A percentile compares a stretch with the other conserved stretches of the same genome.
These are phyloP conservation scores for Strigomonas oncopelti DNA, from an alignment of 208 protist genomes.

Conservation along the genomic window DNA sequence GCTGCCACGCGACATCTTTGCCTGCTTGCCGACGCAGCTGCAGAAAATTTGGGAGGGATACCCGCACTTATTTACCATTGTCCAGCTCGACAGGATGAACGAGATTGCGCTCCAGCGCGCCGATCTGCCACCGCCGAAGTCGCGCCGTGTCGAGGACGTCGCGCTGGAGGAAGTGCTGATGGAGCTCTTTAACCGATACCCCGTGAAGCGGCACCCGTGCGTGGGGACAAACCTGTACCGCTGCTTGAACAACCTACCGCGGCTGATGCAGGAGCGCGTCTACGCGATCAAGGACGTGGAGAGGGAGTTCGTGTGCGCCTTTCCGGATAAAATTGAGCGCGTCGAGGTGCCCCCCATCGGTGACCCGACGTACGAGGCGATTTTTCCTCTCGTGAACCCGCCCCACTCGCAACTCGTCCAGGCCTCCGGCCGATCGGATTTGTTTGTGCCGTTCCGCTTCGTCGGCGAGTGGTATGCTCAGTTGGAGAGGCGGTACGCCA, in stretches of 20 bases:
- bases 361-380: background rate
- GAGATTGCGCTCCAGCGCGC: slow-evolving; percentile 67
- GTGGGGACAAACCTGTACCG: slow-evolving; percentile 59
- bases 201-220: slow-evolving; percentile 44
- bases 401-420: slow-evolving; percentile 14
- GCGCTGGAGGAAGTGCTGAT: slow-evolving; percentile 71
- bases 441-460: slow-evolving; percentile 75
- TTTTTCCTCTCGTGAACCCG: no score
- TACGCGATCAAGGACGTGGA: slow-evolving; percentile 53
- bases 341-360: slow-evolving; percentile 4
- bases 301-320: slow-evolving; percentile 44
- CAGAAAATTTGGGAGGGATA: background rate
- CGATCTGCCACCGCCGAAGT: slow-evolving; percentile 39
- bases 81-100: slow-evolving; percentile 16
- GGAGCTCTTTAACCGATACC: slow-evolving; percentile 54
- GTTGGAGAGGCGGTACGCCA: slow-evolving; percentile 43
- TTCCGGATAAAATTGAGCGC: slow-evolving; percentile 75
- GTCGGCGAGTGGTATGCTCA: slow-evolving; percentile 64
- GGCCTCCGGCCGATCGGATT: slow-evolving; percentile 34
- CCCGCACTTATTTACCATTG: slow-evolving; percentile 25
- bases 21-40: background rate
- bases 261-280: slow-evolving; percentile 30
- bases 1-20: background rate
- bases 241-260: slow-evolving; percentile 38
- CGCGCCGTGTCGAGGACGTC: slow-evolving; percentile 23